Conservation (phyloP, 148 eudicot genomes). For the Persicaria maculosa region DNA sequence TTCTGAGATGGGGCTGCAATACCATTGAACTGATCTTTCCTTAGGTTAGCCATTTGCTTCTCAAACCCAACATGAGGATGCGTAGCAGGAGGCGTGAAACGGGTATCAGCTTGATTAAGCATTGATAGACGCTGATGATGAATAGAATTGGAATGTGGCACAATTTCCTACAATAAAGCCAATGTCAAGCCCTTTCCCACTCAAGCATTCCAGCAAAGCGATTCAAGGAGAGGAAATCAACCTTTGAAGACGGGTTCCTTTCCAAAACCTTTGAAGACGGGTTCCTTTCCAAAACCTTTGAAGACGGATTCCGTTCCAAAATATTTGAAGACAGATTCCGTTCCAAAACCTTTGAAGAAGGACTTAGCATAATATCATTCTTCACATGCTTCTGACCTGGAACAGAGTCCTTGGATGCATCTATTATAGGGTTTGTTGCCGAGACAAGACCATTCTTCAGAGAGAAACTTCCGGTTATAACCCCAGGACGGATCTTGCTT, state of each 20-base stretch:
- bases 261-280: too few relatives aligned
- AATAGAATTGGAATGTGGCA: slow-evolving; percentile 14
- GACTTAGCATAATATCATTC: not conserved
- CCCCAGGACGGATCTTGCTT: not conserved
- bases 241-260: not conserved
- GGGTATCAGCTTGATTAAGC: slow-evolving; percentile 26
- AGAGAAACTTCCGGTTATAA: not conserved
- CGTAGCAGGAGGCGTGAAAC: slow-evolving; percentile 13
- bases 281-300: too few relatives aligned
- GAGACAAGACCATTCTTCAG: not conserved
- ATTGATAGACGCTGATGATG: slow-evolving; percentile 24
- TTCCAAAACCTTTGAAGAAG: not conserved
- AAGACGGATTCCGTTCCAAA: too few relatives aligned
- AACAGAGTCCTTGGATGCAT: slow-evolving; percentile 4
- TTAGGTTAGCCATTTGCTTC: slow-evolving; percentile 7
- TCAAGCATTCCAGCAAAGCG: not conserved
- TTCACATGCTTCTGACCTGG: not conserved
- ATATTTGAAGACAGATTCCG: too few relatives aligned
- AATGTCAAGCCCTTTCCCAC: too few relatives aligned
- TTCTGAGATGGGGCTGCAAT: too few relatives aligned
- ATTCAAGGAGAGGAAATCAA: not conserved
- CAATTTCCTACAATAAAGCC: slow-evolving; percentile 3
- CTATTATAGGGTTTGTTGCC: slow-evolving; percentile 19
- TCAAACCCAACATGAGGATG: slow-evolving; percentile 16
- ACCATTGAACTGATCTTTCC: slow-evolving; percentile 20